Base-by-base conservation (phyloP, 2,329 filamentous ascomycete species). In the Gnomoniopsis smithogilvyi region DNA sequence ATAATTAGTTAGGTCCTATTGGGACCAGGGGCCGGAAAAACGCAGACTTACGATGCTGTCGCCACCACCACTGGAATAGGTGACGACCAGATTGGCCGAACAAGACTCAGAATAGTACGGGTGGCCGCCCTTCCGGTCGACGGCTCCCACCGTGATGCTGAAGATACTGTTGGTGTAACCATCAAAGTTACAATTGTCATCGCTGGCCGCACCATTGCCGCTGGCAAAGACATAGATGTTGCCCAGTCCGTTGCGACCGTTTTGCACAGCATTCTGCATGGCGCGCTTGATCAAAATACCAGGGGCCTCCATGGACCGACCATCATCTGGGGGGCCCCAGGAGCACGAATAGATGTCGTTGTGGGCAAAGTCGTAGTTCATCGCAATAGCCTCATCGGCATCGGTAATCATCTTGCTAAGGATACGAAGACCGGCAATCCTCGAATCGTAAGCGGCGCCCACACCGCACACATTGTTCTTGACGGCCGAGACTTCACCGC, bases 101-200 rank as follows among this genome's bases (percentile, higher is more conserved):
- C 95, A 99, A 63, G 91, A 89, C 74, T 99, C 95, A 0, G 94
- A 97, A 74, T 99, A 99, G 72, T 94, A 95, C 0, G 95, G 93
- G 70, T 98, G 94, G n/a, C 84, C 75, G 43, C 94, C 93, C 65
- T 89, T 86, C 60, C 91, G 83, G 71, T 97, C 93, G 63, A 99
- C 89, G 36, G 94, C 94, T 41, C 95, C 95, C 19, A 99, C 92
- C 0, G 93, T 96, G 67, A 99, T 95, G 72, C 92, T 97, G 80
- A 98, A 99, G 67, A 99, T 99, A 71, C 93, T 97, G 78, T 99
- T 99, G 61, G 95, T 99, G 75, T 99, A 99, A 43, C 95, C 95
- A 70, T 99, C 95, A 72, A 99, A 99, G 73, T 99, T 99, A 82
- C 95, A 99, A 75, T 99, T 98, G 73, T 99, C 95, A 50, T 91